Evolutionary conservation across 179 eudicot species (phyloP).

Genomic region (Actinidia arguta): DNA sequence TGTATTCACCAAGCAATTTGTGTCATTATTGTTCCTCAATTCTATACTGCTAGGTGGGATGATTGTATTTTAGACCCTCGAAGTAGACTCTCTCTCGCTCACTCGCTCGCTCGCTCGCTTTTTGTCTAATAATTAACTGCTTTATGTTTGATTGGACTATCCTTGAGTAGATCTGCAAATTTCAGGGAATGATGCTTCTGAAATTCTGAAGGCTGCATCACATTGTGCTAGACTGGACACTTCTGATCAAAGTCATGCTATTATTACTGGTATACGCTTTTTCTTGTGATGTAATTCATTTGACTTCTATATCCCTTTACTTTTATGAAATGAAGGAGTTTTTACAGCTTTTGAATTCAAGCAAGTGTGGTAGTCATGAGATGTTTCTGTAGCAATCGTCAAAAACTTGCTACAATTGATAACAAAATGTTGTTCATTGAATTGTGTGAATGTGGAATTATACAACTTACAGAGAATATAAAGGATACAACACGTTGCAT

Average conservation of each 20-base stretch:
- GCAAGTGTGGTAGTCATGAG: neutral
- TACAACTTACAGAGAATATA: neutral
- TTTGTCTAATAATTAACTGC: neutral
- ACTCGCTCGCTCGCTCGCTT: too few species aligned
- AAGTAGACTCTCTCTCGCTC: too few species aligned
- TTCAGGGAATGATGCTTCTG: conserved; percentile 72
- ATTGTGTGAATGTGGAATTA: neutral
- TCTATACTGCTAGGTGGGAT: too few species aligned
- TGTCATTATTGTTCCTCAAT: too few species aligned
- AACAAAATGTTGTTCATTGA: neutral
- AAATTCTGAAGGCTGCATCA: conserved; percentile 72
- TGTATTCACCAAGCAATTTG: too few species aligned
- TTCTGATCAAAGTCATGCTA: conserved; percentile 40
- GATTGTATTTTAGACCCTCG: too few species aligned
- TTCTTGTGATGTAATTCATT: neutral
- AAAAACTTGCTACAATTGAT: neutral
- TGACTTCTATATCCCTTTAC: conserved; percentile 2
- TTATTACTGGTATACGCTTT: conserved; percentile 56
- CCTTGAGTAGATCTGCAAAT: conserved; percentile 60
- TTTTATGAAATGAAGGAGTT: neutral
- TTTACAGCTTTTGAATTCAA: neutral
- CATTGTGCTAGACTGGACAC: conserved; percentile 50
- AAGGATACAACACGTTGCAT: neutral
- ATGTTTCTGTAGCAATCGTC: neutral
- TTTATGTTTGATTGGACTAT: conserved; percentile 1